Base-by-base conservation (phyloP, 495 filamentous ascomycete species). In the Podospora anserina region DNA sequence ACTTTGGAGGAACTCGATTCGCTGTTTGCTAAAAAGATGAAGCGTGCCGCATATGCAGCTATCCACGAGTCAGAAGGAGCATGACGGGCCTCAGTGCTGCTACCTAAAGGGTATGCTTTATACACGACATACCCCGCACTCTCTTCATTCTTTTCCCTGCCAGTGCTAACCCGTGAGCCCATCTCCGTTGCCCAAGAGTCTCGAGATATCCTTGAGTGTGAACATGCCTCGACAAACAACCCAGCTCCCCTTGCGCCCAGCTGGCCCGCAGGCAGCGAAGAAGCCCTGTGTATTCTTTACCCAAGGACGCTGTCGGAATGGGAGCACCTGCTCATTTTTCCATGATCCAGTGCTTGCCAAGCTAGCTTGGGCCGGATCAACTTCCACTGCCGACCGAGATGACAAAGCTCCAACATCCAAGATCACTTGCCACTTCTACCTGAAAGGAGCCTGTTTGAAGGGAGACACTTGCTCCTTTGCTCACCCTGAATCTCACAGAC, bases 241-340 rank as follows among this genome's bases (percentile, higher is more conserved):
- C 18, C 55, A 20, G 23, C n/a, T 58, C n/a, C 55, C 55, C 18
- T 18, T 58, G 5, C 55, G 55, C 2, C 23, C 55, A 58, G 55
- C n/a, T 26, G 6, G 55, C 7, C 2, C 11, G n/a, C 55, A 20
- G 5, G 16, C 55, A 20, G 55, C n/a, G 3, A 58, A 58, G 18
- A 7, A 7, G 23, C 55, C 55, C 5, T 58, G 55, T 26, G n/a
- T 58, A 2, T 72, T 72, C 61, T 72, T 66, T 26, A 11, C 59
- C 1, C 54, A 27, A 32, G 69, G 66, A 2, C 9, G 13, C 49
- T 71, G 69, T 32, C 58, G 44, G 20, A 66, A 68, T 23, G 69
- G 62, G 2, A 57, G 30, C 11, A 20, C 28, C 18, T 71, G 69
- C 49, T 19, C 18, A 11, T 58, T 58, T 13, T 58, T n/a, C 18